Conservation (phyloP, 208 protist species). For the Acanthamoeba polyphaga region DNA sequence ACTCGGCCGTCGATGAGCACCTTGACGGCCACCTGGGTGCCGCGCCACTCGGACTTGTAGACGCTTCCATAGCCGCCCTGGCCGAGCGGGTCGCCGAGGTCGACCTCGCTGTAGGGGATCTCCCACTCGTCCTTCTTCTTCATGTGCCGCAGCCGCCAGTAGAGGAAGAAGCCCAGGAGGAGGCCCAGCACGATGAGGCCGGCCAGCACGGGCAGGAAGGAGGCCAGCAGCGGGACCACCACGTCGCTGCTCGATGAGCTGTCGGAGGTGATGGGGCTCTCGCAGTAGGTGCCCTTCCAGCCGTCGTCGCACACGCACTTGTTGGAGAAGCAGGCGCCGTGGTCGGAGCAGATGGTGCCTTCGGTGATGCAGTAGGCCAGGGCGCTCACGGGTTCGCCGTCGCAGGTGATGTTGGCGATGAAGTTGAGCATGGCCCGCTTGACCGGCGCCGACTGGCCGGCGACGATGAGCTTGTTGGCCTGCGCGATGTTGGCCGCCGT, state of each 20-base stretch:
- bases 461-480: slow-evolving; percentile 5
- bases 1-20: slow-evolving; percentile 17
- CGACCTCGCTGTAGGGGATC: slow-evolving; percentile 36
- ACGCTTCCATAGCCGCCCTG: slow-evolving; percentile 9
- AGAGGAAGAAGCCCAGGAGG: slow-evolving; percentile 19
- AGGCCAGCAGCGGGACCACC: neutral
- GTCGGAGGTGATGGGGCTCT: neutral
- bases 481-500: neutral
- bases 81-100: slow-evolving; percentile 11
- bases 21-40: slow-evolving; percentile 51
- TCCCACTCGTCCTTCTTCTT: neutral
- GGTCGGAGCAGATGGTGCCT: slow-evolving; percentile 28
- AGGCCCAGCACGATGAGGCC: neutral
- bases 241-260: neutral
- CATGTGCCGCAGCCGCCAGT: neutral
- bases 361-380: neutral
- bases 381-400: neutral
- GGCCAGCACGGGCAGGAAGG: neutral
- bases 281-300: neutral
- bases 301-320: slow-evolving; percentile 44
- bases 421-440: neutral
- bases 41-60: slow-evolving; percentile 41
- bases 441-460: slow-evolving; percentile 1
- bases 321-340: neutral
- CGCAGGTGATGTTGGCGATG: slow-evolving; percentile 41